Evolutionary conservation across 2,329 filamentous ascomycete genomes (phyloP).

Genomic region (Phialocephala subalpina): DNA sequence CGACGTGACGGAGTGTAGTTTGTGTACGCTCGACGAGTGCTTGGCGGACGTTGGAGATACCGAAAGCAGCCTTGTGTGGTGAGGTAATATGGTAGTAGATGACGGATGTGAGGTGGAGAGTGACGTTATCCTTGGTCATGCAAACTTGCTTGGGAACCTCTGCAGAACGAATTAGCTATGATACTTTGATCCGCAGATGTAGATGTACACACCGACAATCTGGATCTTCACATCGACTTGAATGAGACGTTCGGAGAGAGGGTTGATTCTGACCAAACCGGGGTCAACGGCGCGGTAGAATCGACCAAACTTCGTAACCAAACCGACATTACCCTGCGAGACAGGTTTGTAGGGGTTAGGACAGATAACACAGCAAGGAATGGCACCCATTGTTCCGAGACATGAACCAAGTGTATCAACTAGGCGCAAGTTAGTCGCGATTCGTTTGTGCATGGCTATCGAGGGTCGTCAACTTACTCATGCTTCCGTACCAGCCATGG

Average conservation of each 20-base stretch:
- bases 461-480: constrained; percentile 68
- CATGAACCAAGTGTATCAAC: constrained; percentile 77
- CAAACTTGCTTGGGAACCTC: constrained; percentile 96
- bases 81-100: constrained; percentile 99
- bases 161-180: constrained; percentile 33
- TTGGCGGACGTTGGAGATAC: constrained; percentile 92
- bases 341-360: constrained; percentile 97
- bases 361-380: constrained; percentile 91
- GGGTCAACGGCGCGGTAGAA: constrained; percentile 97
- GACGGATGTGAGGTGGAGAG: constrained; percentile 89
- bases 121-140: constrained; percentile 99
- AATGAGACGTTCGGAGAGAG: constrained; percentile 86
- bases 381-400: constrained; percentile 82
- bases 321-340: constrained; percentile 89
- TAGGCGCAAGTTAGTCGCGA: constrained; percentile 41
- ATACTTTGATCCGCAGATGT: neutral
- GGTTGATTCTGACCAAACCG: constrained; percentile 97
- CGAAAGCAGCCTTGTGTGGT: constrained; percentile 96
- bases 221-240: constrained; percentile 99
- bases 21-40: constrained; percentile 98
- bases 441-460: neutral
- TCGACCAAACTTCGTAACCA: constrained; percentile 93
- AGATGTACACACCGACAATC: constrained; percentile 70
- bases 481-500: constrained; percentile 87
- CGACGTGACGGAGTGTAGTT: constrained; percentile 95